Evolutionary conservation across 148 eudicot genomes (phyloP).

Genomic region (Beta vulgaris): DNA sequence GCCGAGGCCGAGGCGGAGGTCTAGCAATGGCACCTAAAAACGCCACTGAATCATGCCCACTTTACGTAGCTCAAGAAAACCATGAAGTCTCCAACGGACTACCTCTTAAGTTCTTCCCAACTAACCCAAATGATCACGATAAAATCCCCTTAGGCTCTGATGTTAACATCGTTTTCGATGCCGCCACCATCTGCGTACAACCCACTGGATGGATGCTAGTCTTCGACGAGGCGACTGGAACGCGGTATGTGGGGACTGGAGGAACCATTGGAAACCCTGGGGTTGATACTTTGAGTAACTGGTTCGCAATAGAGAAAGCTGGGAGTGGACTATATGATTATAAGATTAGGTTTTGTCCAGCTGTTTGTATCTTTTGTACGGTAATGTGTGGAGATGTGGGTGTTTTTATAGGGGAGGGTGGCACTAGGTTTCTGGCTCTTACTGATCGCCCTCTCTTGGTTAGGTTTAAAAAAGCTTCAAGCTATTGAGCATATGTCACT

Average conservation of each 20-base stretch:
- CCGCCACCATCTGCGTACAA: slow-evolving; percentile 38
- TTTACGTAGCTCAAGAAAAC: slow-evolving; percentile 35
- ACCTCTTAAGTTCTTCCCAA: slow-evolving; percentile 29
- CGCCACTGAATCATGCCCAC: slow-evolving; percentile 30
- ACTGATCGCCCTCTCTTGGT: slow-evolving; percentile 37
- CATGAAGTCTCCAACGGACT: slow-evolving; percentile 29
- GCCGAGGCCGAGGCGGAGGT: slow-evolving; percentile 31
- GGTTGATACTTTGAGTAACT: slow-evolving; percentile 29
- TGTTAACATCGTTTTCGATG: slow-evolving; percentile 37
- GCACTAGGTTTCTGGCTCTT: slow-evolving; percentile 42
- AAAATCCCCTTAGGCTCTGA: slow-evolving; percentile 23
- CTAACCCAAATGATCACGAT: slow-evolving; percentile 20
- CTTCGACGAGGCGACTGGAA: slow-evolving; percentile 24
- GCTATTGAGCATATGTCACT: too few relatives aligned
- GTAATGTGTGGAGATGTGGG: slow-evolving; percentile 46
- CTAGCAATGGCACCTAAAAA: slow-evolving; percentile 32
- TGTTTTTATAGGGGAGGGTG: slow-evolving; percentile 30
- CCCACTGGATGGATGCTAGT: slow-evolving; percentile 38
- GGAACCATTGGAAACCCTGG: slow-evolving; percentile 41
- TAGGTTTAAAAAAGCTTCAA: slow-evolving; percentile 22
- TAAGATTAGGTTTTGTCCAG: slow-evolving; percentile 45
- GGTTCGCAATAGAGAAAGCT: slow-evolving; percentile 43
- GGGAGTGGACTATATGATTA: slow-evolving; percentile 24
- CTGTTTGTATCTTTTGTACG: slow-evolving; percentile 38
- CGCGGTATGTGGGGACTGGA: slow-evolving; percentile 36